Percentiles rank a stretch among this genome's conserved stretches.
These are phyloP conservation scores for Microbotryum scabiosae DNA, from an alignment of 1,284 basidiomycete genomes.

Conservation along the genomic window DNA sequence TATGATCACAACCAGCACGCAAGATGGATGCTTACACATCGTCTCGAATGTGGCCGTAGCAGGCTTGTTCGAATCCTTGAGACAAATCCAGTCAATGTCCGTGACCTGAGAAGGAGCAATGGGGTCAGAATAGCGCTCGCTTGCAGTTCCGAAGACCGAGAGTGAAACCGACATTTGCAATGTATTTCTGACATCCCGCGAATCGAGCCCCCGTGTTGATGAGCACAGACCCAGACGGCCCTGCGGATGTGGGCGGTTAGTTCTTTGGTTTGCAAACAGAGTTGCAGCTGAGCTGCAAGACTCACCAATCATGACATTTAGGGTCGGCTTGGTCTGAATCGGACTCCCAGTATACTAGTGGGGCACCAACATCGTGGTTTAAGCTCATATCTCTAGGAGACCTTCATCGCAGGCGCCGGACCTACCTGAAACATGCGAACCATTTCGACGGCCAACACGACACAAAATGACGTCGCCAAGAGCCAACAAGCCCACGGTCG, in stretches of 20 bases:
- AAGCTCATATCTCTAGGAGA: not conserved
- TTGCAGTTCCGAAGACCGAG: not conserved
- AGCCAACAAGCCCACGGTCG: constrained; percentile 55
- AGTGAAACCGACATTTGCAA: constrained; percentile 33
- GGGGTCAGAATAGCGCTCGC: constrained; percentile 29
- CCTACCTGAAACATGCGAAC: constrained; percentile 42
- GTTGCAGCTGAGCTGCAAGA: no score
- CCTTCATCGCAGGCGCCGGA: no score
- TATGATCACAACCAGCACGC: constrained; percentile 29
- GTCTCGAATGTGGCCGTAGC: constrained; percentile 32
- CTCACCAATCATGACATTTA: constrained; percentile 69
- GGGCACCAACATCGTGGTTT: not conserved
- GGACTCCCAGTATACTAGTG: constrained; percentile 36
- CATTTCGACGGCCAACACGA: constrained; percentile 36
- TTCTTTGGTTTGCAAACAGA: not conserved
- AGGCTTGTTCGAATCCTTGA: constrained; percentile 52
- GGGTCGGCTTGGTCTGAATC: constrained; percentile 51
- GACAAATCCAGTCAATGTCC: constrained; percentile 45
- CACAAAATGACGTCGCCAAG: constrained; percentile 57
- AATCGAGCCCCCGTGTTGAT: constrained; percentile 84
- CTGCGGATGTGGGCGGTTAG: constrained; percentile 36
- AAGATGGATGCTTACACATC: constrained; percentile 3
- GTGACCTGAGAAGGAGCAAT: constrained; percentile 33
- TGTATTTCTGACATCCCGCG: constrained; percentile 71
- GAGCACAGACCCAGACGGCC: constrained; percentile 72